phyloP scores from a whole-genome alignment of 2,329 filamentous ascomycete genomes.

The Apiospora phragmitis region DNA sequence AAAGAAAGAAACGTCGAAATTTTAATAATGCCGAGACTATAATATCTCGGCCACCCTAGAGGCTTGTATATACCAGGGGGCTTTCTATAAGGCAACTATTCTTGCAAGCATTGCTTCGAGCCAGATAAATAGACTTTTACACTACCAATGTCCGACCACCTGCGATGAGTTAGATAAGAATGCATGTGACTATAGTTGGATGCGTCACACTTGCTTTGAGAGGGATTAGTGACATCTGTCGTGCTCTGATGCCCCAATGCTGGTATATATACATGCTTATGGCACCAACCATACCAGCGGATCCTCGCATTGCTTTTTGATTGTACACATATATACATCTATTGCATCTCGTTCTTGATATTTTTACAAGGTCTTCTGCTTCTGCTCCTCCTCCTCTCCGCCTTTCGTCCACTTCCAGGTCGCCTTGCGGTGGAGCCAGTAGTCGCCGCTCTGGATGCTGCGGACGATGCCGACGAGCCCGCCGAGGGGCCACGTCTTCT shows the following conservation, averaged over 20 bases:
- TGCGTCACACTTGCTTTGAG: neutral
- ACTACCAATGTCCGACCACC: neutral
- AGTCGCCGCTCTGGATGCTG: conserved; percentile 58
- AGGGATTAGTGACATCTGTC: neutral
- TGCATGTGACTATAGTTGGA: neutral
- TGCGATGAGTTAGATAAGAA: neutral
- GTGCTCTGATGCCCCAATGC: too few species aligned
- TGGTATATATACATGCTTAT: neutral
- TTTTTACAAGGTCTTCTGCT: conserved; percentile 5
- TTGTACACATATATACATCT: neutral
- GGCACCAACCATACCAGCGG: neutral
- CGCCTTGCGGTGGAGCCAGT: conserved; percentile 52
- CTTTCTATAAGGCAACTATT: neutral
- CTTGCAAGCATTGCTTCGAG: neutral
- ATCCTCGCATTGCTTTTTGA: neutral
- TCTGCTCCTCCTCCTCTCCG: neutral
- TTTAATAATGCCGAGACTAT: conserved; percentile 2
- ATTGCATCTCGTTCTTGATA: neutral
- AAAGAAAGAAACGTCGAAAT: conserved; percentile 4
- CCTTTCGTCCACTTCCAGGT: conserved; percentile 52
- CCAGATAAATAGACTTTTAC: neutral
- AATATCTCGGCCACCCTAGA: conserved; percentile 1
- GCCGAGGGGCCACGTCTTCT: conserved; percentile 54
- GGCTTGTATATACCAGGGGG: conserved; percentile 3
- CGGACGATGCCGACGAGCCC: conserved; percentile 61